A percentile compares a stretch with the other conserved stretches of the same genome.
These are phyloP conservation scores for Alternaria triticina DNA, from an alignment of 2,329 filamentous ascomycete species.

Conservation along the genomic window DNA sequence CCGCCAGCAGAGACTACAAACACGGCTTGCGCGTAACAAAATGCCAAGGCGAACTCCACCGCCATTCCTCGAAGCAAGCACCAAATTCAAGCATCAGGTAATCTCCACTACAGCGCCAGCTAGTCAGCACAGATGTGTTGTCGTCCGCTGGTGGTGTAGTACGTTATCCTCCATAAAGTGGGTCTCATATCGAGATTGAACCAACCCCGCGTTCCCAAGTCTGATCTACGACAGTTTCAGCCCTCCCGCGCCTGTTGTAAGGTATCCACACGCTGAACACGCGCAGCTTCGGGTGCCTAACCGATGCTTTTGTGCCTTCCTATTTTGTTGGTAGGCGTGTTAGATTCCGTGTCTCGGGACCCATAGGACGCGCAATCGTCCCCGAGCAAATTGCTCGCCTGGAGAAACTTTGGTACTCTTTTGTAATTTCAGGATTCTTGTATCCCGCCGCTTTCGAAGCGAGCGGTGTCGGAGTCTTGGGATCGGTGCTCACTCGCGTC, in stretches of 20 bases:
- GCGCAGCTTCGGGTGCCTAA: slow-evolving; percentile 7
- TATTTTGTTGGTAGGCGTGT: slow-evolving; percentile 20
- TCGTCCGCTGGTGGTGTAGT: slow-evolving; percentile 25
- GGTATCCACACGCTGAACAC: slow-evolving; percentile 5
- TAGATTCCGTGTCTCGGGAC: slow-evolving; percentile 19
- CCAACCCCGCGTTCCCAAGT: slow-evolving; percentile 30
- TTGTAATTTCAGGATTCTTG: slow-evolving; percentile 5
- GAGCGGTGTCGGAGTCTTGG: background rate
- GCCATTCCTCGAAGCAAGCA: slow-evolving; percentile 18
- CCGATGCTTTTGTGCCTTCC: slow-evolving; percentile 24
- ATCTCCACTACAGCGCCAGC: slow-evolving; percentile 27
- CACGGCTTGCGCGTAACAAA: slow-evolving; percentile 12
- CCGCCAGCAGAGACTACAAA: slow-evolving; percentile 4
- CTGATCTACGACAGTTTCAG: slow-evolving; percentile 16
- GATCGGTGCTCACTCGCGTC: slow-evolving; percentile 48
- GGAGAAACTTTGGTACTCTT: slow-evolving; percentile 7
- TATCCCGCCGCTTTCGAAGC: background rate
- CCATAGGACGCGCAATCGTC: slow-evolving; percentile 36
- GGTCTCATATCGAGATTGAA: slow-evolving; percentile 25
- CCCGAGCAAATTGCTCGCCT: slow-evolving; percentile 10
- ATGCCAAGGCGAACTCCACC: slow-evolving; percentile 22
- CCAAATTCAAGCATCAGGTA: slow-evolving; percentile 11
- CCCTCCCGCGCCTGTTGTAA: slow-evolving; percentile 1
- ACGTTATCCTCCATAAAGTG: slow-evolving; percentile 12
- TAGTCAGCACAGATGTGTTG: slow-evolving; percentile 19